These are phyloP conservation scores for Colletotrichum musicola DNA, from an alignment of 2,329 filamentous ascomycete species.

Conservation along the genomic window DNA sequence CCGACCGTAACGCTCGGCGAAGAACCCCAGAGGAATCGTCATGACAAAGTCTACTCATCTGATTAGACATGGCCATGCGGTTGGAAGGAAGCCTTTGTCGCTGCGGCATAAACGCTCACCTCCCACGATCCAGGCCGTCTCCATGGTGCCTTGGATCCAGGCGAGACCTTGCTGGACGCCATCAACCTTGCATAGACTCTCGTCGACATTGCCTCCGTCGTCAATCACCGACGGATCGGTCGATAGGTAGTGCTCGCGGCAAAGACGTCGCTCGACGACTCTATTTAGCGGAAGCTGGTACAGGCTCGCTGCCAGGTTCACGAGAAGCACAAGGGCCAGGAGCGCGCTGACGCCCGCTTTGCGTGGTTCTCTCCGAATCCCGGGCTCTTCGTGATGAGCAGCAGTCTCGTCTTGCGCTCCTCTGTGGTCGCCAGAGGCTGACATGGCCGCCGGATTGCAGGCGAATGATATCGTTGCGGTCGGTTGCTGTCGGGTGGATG, in stretches of 20 bases:
- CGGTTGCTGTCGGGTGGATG: conserved; percentile 7
- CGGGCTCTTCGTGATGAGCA: background rate
- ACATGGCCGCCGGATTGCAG: conserved; percentile 10
- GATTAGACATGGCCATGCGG: conserved; percentile 1
- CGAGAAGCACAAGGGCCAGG: conserved; percentile 56
- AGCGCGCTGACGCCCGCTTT: conserved; percentile 45
- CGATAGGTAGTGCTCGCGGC: conserved; percentile 60
- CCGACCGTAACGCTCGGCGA: conserved; percentile 58
- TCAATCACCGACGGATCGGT: conserved; percentile 50
- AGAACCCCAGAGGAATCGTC: conserved; percentile 62
- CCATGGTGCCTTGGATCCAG: conserved; percentile 64
- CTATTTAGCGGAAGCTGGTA: conserved; percentile 62
- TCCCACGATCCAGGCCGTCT: conserved; percentile 63
- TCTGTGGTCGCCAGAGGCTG: background rate
- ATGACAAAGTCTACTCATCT: conserved; percentile 58
- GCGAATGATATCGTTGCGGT: background rate
- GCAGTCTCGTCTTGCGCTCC: too few species aligned
- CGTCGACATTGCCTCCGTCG: conserved; percentile 56
- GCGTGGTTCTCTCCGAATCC: background rate
- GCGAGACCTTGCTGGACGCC: conserved; percentile 64
- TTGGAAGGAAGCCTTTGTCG: too few species aligned
- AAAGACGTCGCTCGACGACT: conserved; percentile 61
- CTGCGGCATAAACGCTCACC: conserved; percentile 46
- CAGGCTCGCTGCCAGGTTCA: conserved; percentile 61
- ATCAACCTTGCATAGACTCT: conserved; percentile 67